Evolutionary conservation across 768 basidiomycete species (phyloP).

Genomic region (Boletus patriciae): DNA sequence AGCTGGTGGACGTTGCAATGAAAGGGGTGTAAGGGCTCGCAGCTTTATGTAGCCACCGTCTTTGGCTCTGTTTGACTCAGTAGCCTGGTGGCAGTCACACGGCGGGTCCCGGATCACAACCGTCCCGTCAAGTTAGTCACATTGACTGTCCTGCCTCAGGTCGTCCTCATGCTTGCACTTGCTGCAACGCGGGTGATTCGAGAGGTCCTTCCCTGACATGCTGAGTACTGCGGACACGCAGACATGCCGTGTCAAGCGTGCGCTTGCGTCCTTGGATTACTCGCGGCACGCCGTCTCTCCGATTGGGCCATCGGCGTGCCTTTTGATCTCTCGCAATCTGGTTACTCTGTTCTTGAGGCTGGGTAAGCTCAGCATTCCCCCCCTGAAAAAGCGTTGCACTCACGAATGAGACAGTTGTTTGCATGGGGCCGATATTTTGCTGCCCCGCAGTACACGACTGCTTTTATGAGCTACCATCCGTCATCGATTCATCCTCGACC

Average conservation of each 20-base stretch:
- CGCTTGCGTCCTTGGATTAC: slow-evolving; percentile 51
- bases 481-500: too few species aligned
- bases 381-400: background rate
- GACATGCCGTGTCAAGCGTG: slow-evolving; percentile 61
- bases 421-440: too few species aligned
- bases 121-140: background rate
- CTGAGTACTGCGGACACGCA: slow-evolving; percentile 35
- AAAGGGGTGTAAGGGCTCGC: slow-evolving; percentile 31
- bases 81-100: too few species aligned
- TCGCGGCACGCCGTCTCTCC: slow-evolving; percentile 49
- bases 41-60: slow-evolving; percentile 28
- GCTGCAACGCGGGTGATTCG: slow-evolving; percentile 46
- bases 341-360: slow-evolving; percentile 27
- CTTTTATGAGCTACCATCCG: too few species aligned
- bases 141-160: slow-evolving; percentile 41
- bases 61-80: slow-evolving; percentile 33
- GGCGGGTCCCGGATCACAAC: background rate
- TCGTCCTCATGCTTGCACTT: slow-evolving; percentile 43
- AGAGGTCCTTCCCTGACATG: slow-evolving; percentile 10
- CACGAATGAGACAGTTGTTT: background rate
- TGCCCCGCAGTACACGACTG: too few species aligned
- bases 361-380: slow-evolving; percentile 13
- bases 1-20: slow-evolving; percentile 23
- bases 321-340: slow-evolving; percentile 37
- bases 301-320: slow-evolving; percentile 32